A percentile compares a stretch with the other conserved stretches of the same genome.
phyloP scores from a whole-genome alignment of 2,329 filamentous ascomycete genomes.

The Fusarium nygamai region DNA sequence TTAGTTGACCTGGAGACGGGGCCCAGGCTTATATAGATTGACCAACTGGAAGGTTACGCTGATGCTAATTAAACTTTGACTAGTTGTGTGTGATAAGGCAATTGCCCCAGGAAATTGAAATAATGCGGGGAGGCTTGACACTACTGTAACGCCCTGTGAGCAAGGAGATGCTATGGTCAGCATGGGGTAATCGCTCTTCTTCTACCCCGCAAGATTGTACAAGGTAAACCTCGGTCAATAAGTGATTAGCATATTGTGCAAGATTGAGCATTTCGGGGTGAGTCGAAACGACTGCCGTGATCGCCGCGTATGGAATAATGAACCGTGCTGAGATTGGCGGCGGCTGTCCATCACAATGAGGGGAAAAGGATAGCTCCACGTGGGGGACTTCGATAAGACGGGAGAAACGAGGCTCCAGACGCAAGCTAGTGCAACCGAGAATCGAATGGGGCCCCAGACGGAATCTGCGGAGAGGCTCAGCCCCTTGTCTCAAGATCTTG shows the following conservation, averaged over 20 bases:
- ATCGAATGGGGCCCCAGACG: not conserved
- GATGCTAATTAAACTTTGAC: not conserved
- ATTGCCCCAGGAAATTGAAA: not conserved
- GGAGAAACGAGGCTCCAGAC: not conserved
- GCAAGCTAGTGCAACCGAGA: not conserved
- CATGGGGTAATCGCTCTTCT: not conserved
- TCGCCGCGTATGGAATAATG: not conserved
- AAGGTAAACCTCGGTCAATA: not conserved
- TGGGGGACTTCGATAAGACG: not conserved
- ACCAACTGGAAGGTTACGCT: not conserved
- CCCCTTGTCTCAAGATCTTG: not conserved
- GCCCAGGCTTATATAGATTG: not conserved
- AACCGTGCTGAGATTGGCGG: not conserved
- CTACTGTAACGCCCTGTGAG: not conserved
- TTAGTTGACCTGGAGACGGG: not conserved
- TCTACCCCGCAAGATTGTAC: not conserved
- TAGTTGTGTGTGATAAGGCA: not conserved
- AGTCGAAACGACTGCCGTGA: not conserved
- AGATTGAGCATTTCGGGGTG: no score
- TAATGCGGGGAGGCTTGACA: not conserved
- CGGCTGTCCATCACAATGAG: not conserved
- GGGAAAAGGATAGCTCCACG: not conserved
- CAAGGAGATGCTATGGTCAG: not conserved
- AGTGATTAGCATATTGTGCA: fast-evolving
- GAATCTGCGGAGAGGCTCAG: not conserved